Evolutionary conservation across 2,329 filamentous ascomycete genomes (phyloP), one percentile per base, ranked within the genome.

Genomic region (Colletotrichum sp.): DNA sequence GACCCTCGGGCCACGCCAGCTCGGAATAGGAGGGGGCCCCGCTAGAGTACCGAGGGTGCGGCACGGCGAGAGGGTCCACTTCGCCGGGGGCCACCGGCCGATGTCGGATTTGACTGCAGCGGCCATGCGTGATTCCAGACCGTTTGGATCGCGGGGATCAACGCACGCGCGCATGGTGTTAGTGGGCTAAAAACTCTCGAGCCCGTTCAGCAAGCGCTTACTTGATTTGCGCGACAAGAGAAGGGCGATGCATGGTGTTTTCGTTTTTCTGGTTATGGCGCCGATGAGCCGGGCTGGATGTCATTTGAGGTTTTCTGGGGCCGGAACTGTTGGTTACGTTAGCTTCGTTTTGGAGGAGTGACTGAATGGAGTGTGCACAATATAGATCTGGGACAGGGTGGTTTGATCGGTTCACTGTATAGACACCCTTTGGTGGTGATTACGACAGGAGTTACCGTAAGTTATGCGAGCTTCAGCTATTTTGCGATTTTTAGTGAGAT

Each of bases 71-170:
- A 52, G n/a, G 28, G 15, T 10, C 52, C 68, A 36, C 60, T 55
- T 36, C 30, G 22, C 39, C 72, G 69, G 39, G n/a, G 18, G 10
- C 44, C 68, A 55, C 30, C 69, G 63, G 69, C 72, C 68, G 69
- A 75, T 75, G 55, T 75, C 72, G 72, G 72, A 12, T 52, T 52
- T 22, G 44, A 22, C n/a, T 13, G 44, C 44, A 48, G 18, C 44
- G 2, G n/a, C 1, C 57, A 34, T 60, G 62, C 48, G 12, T 2
- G 59, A n/a, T 24, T 39, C 36, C 32, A n/a, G n/a, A 30, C 26
- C 18, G 26, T 39, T 18, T 18, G 67, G 34, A 26, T 34, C 22
- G 24, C 13, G 55, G 55, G 55, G 18, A 0, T n/a, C 6, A 5
- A n/a, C 39, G 5, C 18, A 12, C 18, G 18, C 39, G 39, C 44